These are phyloP conservation scores for Mrakia frigida DNA, from an alignment of 768 basidiomycete genomes.

Conservation along the genomic window DNA sequence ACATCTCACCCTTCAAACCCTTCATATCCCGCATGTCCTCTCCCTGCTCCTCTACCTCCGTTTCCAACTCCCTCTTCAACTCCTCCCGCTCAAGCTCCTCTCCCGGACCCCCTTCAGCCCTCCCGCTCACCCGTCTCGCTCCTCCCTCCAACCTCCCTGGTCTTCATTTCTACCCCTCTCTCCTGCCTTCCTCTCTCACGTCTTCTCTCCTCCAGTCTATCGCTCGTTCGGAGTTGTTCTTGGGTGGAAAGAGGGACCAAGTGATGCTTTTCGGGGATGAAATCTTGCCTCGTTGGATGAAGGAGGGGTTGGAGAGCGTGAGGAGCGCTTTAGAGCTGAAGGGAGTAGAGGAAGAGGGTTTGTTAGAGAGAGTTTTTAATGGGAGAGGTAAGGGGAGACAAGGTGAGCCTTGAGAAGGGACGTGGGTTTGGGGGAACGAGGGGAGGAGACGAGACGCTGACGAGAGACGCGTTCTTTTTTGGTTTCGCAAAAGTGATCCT, in stretches of 20 bases:
- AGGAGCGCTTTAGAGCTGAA: neutral
- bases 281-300: neutral
- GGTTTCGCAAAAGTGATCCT: constrained; percentile 58
- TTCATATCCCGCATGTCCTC: no score
- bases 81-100: neutral
- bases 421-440: no score
- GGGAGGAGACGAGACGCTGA: no score
- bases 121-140: neutral
- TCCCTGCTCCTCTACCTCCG: neutral
- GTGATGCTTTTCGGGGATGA: constrained; percentile 30
- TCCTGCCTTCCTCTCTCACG: constrained; percentile 8
- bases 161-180: constrained; percentile 16
- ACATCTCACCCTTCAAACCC: neutral
- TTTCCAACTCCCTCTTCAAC: constrained; percentile 16
- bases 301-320: neutral
- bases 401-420: no score
- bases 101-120: neutral
- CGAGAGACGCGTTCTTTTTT: neutral
- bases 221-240: constrained; percentile 11
- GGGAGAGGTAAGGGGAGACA: constrained; percentile 10
- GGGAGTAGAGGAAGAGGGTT: no score
- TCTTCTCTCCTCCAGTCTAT: constrained; percentile 19
- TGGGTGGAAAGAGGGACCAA: constrained; percentile 23
- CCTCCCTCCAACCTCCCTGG: constrained; percentile 27
- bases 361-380: constrained; percentile 3